A percentile compares a stretch with the other conserved stretches of the same genome.
phyloP scores from a whole-genome alignment of 805 yeast species.

The Ogataea nakhonphanomensis region DNA sequence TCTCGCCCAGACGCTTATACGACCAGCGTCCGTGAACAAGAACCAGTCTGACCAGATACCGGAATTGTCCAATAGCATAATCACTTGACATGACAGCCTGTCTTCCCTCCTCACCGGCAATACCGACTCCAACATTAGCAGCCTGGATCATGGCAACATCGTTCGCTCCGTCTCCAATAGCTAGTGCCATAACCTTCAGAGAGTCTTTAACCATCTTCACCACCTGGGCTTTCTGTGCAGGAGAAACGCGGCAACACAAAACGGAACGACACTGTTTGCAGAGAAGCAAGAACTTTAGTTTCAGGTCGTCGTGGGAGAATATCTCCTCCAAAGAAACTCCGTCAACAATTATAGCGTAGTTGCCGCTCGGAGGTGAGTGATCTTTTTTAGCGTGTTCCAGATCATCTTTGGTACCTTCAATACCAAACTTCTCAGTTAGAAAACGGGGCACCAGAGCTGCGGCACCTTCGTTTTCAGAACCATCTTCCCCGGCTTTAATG shows the following conservation, averaged over 20 bases:
- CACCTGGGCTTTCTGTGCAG: slow-evolving; percentile 77
- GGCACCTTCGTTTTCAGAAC: slow-evolving; percentile 18
- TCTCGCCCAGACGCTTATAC: slow-evolving; percentile 66
- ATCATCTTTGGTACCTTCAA: slow-evolving; percentile 42
- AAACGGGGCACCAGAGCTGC: slow-evolving; percentile 40
- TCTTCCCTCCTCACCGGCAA: slow-evolving; percentile 84
- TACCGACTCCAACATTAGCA: slow-evolving; percentile 82
- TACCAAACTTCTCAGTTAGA: slow-evolving; percentile 44
- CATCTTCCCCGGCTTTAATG: slow-evolving; percentile 39
- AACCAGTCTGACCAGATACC: slow-evolving; percentile 60
- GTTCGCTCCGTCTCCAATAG: slow-evolving; percentile 84
- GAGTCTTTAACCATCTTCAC: slow-evolving; percentile 62
- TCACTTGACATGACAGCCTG: slow-evolving; percentile 87
- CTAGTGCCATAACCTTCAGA: slow-evolving; percentile 70
- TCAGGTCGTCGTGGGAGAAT: slow-evolving; percentile 36
- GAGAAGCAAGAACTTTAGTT: slow-evolving; percentile 58
- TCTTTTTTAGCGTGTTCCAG: slow-evolving; percentile 50
- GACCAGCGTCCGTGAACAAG: slow-evolving; percentile 86
- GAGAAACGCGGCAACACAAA: slow-evolving; percentile 81
- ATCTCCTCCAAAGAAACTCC: slow-evolving; percentile 59
- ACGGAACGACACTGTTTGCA: slow-evolving; percentile 77
- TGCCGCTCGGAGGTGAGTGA: slow-evolving; percentile 60
- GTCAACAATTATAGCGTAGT: slow-evolving; percentile 63
- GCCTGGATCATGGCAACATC: slow-evolving; percentile 88
- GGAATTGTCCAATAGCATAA: slow-evolving; percentile 77